Evolutionary conservation across 306 rosid species (phyloP).

Genomic region (Fragaria ananassa): DNA sequence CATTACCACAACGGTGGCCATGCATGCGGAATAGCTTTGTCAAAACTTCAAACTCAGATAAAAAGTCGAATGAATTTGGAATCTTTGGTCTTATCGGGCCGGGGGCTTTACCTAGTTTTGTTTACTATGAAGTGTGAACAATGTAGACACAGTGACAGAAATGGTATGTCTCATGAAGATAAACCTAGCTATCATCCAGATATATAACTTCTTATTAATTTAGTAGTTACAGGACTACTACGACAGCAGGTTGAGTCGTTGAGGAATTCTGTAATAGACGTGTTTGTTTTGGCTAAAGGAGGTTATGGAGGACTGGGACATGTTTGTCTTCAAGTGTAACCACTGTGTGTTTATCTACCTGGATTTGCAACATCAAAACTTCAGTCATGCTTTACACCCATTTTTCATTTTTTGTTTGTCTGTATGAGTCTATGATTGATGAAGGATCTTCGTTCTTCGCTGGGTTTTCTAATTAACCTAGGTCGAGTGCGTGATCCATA

Average conservation of each 20-base stretch:
- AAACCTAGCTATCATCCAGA: no score
- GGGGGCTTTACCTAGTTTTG: neutral
- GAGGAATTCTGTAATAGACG: neutral
- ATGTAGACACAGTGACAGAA: neutral
- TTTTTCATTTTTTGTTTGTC: no score
- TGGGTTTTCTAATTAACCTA: no score
- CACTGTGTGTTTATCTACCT: neutral
- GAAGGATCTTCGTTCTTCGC: no score
- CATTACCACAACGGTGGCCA: no score
- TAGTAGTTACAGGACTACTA: no score
- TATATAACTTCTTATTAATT: no score
- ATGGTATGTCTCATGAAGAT: neutral
- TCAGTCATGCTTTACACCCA: no score
- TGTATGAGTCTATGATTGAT: no score
- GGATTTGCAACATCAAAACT: no score
- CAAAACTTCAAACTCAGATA: neutral
- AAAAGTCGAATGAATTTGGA: neutral
- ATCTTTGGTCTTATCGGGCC: neutral
- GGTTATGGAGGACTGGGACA: neutral
- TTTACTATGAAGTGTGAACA: neutral
- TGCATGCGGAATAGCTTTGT: neutral
- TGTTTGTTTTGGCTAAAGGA: neutral
- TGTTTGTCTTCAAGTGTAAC: neutral
- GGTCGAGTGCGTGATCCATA: no score
- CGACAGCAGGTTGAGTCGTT: no score